Base-by-base conservation (phyloP, 345 rosid genomes). In the Zanthoxylum bungeanum region DNA sequence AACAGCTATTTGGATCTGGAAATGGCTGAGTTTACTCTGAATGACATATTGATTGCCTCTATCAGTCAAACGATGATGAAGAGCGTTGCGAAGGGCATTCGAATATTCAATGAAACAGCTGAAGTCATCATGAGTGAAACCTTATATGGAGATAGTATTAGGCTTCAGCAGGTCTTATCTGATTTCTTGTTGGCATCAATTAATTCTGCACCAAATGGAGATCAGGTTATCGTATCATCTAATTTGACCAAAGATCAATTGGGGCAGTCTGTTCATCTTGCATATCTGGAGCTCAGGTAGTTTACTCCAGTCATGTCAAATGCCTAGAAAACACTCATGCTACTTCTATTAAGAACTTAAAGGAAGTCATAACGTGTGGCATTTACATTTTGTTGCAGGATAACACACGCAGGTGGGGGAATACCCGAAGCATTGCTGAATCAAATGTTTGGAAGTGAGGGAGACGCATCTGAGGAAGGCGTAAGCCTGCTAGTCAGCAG, bases 101-200 rank as follows among this genome's bases (percentile, higher is more conserved):
- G 46, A 30, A 78, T 89, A 55, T 69, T 80, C 69, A 88, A 86
- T 63, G 85, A 93, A 47, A 83, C 83, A 0, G 63, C 70, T 68
- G 95, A 86, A 70, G 88, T 78, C 65, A 73, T 78, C 58, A 84
- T 82, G 90, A 49, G 36, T 25, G 87, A 84, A 61, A 85, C 85
- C 60, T 78, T 90, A 36, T 93, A 85, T 69, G 98, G 95, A 60
- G 97, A 94, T 74, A 83, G 91, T 74, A 78, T 87, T 49, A 86
- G 98, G 83, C 89, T 94, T 81, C 97, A 92, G 75, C 95, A 92
- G 75, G 84, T 89, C 51, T 72, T 92, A 52, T 88, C 92, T 36
- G 91, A 89, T 83, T 89, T 90, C 88, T 79, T 94, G 81, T 37
- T 73, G 40, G 68, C 79, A 73, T 84, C 97, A 31, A 84, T 88